These are phyloP conservation scores for Kazachstania africana DNA, from an alignment of 805 yeast species.

Conservation along the genomic window DNA sequence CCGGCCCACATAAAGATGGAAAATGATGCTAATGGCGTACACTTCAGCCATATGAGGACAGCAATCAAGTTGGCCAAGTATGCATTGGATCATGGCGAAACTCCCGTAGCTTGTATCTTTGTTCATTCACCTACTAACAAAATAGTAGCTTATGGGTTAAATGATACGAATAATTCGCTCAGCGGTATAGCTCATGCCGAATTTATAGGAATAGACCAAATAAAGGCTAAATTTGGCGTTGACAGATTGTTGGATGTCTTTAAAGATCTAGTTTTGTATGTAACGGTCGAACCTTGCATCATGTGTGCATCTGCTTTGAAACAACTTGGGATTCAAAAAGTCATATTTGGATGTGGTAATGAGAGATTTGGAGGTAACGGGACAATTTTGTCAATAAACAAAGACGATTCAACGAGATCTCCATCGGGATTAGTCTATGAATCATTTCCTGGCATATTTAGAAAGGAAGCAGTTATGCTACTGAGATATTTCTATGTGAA, in stretches of 20 bases:
- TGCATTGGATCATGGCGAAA: slow-evolving; percentile 60
- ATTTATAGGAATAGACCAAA: slow-evolving; percentile 60
- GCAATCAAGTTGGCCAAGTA: slow-evolving; percentile 48
- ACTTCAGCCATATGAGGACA: slow-evolving; percentile 34
- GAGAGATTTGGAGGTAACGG: slow-evolving; percentile 97
- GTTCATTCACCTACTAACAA: slow-evolving; percentile 33
- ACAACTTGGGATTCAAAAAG: slow-evolving; percentile 62
- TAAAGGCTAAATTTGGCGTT: slow-evolving; percentile 25
- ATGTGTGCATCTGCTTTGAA: slow-evolving; percentile 93
- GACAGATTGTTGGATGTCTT: slow-evolving; percentile 29
- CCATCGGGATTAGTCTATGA: background rate
- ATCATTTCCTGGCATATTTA: slow-evolving; percentile 65
- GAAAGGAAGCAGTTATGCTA: slow-evolving; percentile 74
- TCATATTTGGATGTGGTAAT: slow-evolving; percentile 86
- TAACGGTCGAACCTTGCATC: slow-evolving; percentile 94
- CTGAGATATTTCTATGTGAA: slow-evolving; percentile 74
- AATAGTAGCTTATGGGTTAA: slow-evolving; percentile 67
- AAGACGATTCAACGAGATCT: slow-evolving; percentile 26
- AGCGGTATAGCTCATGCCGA: slow-evolving; percentile 93
- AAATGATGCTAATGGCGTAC: slow-evolving; percentile 4
- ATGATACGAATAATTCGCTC: slow-evolving; percentile 72
- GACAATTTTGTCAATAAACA: slow-evolving; percentile 54
- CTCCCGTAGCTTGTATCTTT: slow-evolving; percentile 77
- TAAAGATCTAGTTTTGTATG: slow-evolving; percentile 58
- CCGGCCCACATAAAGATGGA: no score